These are phyloP conservation scores for Acanthamoeba royreba DNA, from an alignment of 208 protist genomes.

Conservation along the genomic window DNA sequence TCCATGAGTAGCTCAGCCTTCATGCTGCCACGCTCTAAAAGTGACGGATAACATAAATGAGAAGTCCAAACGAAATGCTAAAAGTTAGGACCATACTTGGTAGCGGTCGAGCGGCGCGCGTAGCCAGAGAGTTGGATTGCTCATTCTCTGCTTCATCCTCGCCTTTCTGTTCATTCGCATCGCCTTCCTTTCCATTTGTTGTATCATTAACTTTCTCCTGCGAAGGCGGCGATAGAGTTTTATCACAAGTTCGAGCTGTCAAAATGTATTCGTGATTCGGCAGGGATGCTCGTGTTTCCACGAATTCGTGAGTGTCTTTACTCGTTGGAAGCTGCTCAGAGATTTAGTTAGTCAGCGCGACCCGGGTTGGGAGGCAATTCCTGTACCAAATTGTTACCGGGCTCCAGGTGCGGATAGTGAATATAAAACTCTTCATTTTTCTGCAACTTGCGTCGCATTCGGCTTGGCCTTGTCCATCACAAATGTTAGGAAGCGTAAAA, in stretches of 20 bases:
- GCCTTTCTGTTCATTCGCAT: too few relatives aligned
- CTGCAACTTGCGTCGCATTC: neutral
- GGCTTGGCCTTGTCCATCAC: neutral
- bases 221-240: neutral
- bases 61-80: neutral
- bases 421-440: conserved; percentile 8
- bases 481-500: neutral
- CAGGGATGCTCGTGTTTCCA: neutral
- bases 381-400: conserved; percentile 4
- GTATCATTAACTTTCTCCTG: too few relatives aligned
- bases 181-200: too few relatives aligned
- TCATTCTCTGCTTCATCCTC: neutral
- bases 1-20: neutral
- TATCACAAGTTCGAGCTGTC: neutral
- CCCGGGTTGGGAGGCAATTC: neutral
- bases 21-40: neutral
- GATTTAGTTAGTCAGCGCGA: too few relatives aligned
- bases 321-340: neutral
- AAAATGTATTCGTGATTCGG: neutral
- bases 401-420: conserved; percentile 18
- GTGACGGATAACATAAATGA: too few relatives aligned
- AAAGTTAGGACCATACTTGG: neutral
- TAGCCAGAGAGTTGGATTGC: neutral
- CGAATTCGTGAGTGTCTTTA: neutral
- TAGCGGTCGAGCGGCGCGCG: neutral